Evolutionary conservation across 345 rosid species (phyloP).

Genomic region (Gossypium stocksii): DNA sequence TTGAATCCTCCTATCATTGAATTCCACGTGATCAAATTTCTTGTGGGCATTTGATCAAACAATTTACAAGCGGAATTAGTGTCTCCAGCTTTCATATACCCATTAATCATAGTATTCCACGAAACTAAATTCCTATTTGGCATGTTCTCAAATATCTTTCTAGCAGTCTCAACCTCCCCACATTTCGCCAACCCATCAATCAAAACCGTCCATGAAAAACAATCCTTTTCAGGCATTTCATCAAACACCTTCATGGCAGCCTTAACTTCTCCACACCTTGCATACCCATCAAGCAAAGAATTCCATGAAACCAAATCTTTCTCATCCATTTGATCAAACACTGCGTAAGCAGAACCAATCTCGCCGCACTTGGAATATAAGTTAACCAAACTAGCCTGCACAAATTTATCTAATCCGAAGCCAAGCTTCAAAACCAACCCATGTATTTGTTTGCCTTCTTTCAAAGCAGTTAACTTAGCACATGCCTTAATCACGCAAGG

Average conservation of each 20-base stretch:
- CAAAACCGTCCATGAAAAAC: conserved; percentile 42
- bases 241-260: conserved; percentile 37
- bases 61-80: conserved; percentile 27
- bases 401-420: conserved; percentile 42
- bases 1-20: conserved; percentile 37
- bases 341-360: conserved; percentile 23
- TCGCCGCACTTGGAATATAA: conserved; percentile 40
- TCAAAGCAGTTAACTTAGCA: conserved; percentile 35
- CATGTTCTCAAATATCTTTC: conserved; percentile 34
- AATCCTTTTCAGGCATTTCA: conserved; percentile 39
- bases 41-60: conserved; percentile 17
- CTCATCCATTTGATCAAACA: background rate
- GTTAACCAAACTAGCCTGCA: conserved; percentile 50
- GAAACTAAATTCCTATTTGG: conserved; percentile 30
- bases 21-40: conserved; percentile 41
- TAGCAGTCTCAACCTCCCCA: conserved; percentile 18
- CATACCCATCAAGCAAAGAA: conserved; percentile 7
- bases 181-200: conserved; percentile 38
- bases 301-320: conserved; percentile 1
- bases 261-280: conserved; percentile 23
- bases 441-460: conserved; percentile 60
- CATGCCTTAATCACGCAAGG: conserved; percentile 56
- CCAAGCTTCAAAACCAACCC: conserved; percentile 49
- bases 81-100: conserved; percentile 34
- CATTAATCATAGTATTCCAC: conserved; percentile 21